Conservation (phyloP, 768 basidiomycete genomes). For the Leccinum olivaceopallidum region DNA sequence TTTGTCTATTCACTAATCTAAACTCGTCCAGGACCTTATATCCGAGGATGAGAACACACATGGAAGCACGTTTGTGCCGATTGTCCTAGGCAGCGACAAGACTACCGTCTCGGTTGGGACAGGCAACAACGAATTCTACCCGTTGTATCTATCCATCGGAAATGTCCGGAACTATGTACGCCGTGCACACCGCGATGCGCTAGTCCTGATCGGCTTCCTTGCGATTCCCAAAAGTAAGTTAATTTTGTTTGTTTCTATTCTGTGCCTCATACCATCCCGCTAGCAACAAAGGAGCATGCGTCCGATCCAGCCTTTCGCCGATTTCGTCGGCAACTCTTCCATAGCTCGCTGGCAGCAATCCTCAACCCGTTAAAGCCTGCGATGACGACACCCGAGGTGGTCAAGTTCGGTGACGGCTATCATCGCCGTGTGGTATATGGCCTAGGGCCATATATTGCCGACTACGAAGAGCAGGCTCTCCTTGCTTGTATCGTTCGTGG, state of each 20-base stretch:
- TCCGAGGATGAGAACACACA: too few species aligned
- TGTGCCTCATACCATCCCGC: background rate
- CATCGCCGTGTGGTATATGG: background rate
- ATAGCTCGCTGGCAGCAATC: background rate
- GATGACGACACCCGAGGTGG: background rate
- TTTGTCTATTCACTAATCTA: too few species aligned
- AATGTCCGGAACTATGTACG: constrained; percentile 17
- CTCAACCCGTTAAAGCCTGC: background rate
- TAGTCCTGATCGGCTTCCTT: constrained; percentile 21
- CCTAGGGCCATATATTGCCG: background rate
- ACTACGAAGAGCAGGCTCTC: background rate
- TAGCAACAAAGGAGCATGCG: background rate
- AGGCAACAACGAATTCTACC: constrained; percentile 18
- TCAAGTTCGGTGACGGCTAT: background rate
- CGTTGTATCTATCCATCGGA: constrained; percentile 17
- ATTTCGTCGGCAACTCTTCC: background rate
- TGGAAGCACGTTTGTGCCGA: background rate
- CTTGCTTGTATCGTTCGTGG: background rate
- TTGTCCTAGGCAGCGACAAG: constrained; percentile 21
- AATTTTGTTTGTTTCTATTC: background rate
- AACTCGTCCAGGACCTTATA: too few species aligned
- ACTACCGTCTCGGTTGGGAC: constrained; percentile 6
- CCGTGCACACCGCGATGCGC: too few species aligned
- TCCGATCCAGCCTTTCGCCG: background rate
- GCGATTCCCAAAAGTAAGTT: constrained; percentile 31